Conservation (phyloP, 2,329 filamentous ascomycete species). For the Grosmannia clavigera region DNA sequence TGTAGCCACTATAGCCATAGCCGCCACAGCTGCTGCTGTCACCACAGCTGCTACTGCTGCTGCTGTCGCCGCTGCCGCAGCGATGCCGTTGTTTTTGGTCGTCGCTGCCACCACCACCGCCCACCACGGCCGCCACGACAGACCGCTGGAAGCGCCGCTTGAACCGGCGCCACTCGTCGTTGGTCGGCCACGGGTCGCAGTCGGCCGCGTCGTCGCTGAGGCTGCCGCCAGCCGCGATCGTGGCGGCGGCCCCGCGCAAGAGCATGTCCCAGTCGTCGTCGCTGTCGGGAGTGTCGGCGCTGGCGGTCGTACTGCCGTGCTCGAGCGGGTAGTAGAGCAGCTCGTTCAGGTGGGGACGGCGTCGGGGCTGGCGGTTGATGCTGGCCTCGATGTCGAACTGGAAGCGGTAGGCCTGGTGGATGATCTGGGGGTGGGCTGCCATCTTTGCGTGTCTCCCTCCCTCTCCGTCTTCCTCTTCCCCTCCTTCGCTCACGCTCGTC, state of each 20-base stretch:
- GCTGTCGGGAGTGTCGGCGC: conserved; percentile 11
- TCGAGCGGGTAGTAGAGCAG: conserved; percentile 25
- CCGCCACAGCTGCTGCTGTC: no score
- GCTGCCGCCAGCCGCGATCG: not conserved
- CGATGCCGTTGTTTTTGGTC: not conserved
- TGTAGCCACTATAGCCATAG: no score
- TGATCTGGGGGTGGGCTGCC: conserved; percentile 21
- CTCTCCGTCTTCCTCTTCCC: no score
- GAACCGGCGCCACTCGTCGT: conserved; percentile 27
- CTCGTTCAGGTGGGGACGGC: conserved; percentile 29
- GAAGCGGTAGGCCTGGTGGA: conserved; percentile 33
- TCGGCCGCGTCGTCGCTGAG: conserved; percentile 14
- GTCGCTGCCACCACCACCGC: conserved; percentile 4
- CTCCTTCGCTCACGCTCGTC: not conserved
- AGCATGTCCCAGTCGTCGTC: conserved; percentile 13
- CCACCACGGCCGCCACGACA: conserved; percentile 17
- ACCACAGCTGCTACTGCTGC: not conserved
- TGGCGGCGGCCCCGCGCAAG: not conserved
- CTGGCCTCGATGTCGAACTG: conserved; percentile 34
- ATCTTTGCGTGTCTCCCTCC: not conserved
- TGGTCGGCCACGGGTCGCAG: conserved; percentile 26
- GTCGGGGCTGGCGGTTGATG: conserved; percentile 27
- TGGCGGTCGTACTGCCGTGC: not conserved
- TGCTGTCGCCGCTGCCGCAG: not conserved
- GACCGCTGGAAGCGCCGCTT: conserved; percentile 20